These are phyloP conservation scores for Abortiporus biennis DNA, from an alignment of 1,284 basidiomycete genomes.

Conservation along the genomic window DNA sequence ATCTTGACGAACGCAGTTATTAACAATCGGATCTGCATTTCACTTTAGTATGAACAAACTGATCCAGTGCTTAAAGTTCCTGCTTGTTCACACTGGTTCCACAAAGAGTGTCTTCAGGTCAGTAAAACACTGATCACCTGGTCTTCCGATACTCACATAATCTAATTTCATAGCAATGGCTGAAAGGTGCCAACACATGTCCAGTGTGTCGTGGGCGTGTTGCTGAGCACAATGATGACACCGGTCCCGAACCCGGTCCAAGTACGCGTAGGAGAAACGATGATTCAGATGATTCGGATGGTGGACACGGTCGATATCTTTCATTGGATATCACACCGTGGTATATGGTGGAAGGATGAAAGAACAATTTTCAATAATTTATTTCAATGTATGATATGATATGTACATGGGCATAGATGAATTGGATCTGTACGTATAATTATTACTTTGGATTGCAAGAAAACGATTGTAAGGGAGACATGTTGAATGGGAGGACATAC, in stretches of 20 bases:
- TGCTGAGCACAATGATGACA: neutral
- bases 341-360: no score
- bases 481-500: no score
- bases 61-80: conserved; percentile 57
- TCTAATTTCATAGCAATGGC: conserved; percentile 5
- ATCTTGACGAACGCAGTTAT: neutral
- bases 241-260: neutral
- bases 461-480: no score
- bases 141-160: neutral
- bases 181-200: neutral
- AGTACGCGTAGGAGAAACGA: no score
- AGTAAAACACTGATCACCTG: conserved; percentile 13
- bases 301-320: no score
- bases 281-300: no score
- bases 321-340: no score
- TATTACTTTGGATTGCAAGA: no score
- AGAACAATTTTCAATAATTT: no score
- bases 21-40: conserved; percentile 10
- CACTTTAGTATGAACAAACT: conserved; percentile 45
- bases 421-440: no score
- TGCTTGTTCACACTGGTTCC: conserved; percentile 73
- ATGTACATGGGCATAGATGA: no score
- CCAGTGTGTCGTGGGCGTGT: neutral
- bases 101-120: conserved; percentile 65
- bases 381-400: no score